Base-by-base conservation (phyloP, 306 rosid genomes). In the Glycine soja region DNA sequence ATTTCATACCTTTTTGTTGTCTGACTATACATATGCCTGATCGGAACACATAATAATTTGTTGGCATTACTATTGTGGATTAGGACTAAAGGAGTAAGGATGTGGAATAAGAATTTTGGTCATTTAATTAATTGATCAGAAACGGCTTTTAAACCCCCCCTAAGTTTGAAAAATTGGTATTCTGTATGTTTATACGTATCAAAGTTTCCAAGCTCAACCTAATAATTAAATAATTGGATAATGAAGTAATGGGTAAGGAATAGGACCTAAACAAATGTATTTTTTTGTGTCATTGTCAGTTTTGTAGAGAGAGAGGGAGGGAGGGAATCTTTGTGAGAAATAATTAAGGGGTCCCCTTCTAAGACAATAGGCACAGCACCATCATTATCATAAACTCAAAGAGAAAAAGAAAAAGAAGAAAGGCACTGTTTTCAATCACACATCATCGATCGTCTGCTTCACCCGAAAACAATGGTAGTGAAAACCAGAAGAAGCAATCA, bases 241-340 rank as follows among this genome's bases (percentile, higher is more conserved):
- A 85, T 69, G 84, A 48, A 85, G 77, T 59, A 71, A 47, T 65
- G 79, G 82, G 82, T 19, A 81, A 53, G 84, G 90, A 87, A 77
- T 76, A 86, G 43, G 88, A 90, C 82, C 10, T 76, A 69, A 80
- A 52, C 71, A 81, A 66, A 56, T 84, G 52, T 75, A 75, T 48
- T 80, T 76, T 45, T 81, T 74, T 80, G 75, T 77, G 80, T 81
- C 88, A 61, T 14, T 71, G 34, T 82, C 84, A 71, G 57, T 36
- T 67, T 36, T 64, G 34, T 15, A 40, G 32, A 75, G 36, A 75
- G 8, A 30, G 14, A 16, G 66, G 30, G 2, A 46, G 51, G 0
- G n/a, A 42, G 54, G 83, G 82, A 88, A 83, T 87, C 91, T 85
- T 83, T 70, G 65, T 76, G 75, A 70, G 82, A 81, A 91, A 77